Evolutionary conservation across 2,329 filamentous ascomycete species (phyloP), one percentile per base, ranked within the genome.

Genomic region (Colletotrichum australisinense): DNA sequence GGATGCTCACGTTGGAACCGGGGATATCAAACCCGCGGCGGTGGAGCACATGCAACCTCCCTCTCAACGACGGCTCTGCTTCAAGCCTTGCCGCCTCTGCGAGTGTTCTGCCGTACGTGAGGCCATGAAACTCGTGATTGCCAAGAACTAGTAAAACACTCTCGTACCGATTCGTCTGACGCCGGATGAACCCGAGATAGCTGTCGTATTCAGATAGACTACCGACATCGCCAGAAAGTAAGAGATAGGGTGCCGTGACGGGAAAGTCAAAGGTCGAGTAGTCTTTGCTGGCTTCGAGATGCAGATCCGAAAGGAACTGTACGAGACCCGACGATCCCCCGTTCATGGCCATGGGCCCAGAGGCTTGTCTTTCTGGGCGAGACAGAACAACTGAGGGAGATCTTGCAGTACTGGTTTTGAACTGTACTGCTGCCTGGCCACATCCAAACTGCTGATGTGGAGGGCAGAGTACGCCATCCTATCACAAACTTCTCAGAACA

Each of bases 101-200:
- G 5, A 89, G 73, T 0, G 82, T 84, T 0, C 80, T 76, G 1
- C 81, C 78, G 64, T 84, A 82, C 52, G 80, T 81, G 42, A 85
- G 78, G 35, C 83, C 83, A 76, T 88, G 88, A 76, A 89, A 89
- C 76, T 90, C 88, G 75, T 89, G 87, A 76, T 89, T 89, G 0
- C 87, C 88, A 2, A 89, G 81, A 0, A 89, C 82, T 1, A 88
- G 78, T 63, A 88, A 85, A 2, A 89, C 83, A 14, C 35, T 28
- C 8, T 84, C 78, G 74, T 84, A 89, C 3, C 81, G 80, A 22
- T 78, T 74, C n/a, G 81, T 82, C 69, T 87, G 86, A 4, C 75
- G 75, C 11, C 78, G 73, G 26, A 89, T 81, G 73, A 89, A 89
- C 5, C 72, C 71, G 4, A 84, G 80, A 77, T 87, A 88, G 1